Conservation (phyloP, 116 monocot genomes). For the Trichopus zeylanicus region DNA sequence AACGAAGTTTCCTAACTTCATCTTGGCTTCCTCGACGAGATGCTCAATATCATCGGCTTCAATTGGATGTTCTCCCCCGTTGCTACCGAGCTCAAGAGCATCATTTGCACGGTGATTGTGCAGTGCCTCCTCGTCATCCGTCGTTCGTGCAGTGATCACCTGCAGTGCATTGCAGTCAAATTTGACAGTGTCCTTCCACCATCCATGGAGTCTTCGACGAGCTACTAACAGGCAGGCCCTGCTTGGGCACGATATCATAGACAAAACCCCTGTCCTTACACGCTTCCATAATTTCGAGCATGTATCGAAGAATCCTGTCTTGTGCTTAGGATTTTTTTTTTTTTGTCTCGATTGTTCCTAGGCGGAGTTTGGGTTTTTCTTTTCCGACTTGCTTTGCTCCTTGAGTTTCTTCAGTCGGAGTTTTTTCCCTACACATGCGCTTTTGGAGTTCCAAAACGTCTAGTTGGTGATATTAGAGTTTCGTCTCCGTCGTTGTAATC, state of each 20-base stretch:
- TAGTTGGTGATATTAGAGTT: too few relatives aligned
- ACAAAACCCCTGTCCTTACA: slow-evolving; percentile 77
- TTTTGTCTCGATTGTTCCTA: slow-evolving; percentile 59
- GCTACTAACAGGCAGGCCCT: slow-evolving; percentile 63
- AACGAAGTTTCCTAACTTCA: too few relatives aligned
- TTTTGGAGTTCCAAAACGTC: slow-evolving; percentile 56
- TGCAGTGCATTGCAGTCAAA: slow-evolving; percentile 64
- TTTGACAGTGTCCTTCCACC: slow-evolving; percentile 75
- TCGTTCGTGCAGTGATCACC: slow-evolving; percentile 41
- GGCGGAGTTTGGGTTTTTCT: too few relatives aligned
- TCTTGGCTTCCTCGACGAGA: too few relatives aligned
- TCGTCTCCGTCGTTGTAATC: too few relatives aligned
- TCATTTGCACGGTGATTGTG: too few relatives aligned
- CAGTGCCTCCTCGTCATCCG: slow-evolving; percentile 20
- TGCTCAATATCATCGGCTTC: too few relatives aligned
- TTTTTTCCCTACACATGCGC: slow-evolving; percentile 64
- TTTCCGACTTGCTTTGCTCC: slow-evolving; percentile 33
- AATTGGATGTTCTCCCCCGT: too few relatives aligned
- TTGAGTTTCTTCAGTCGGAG: slow-evolving; percentile 41
- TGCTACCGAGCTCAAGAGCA: too few relatives aligned
- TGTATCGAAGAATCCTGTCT: slow-evolving; percentile 69
- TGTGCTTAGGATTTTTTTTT: slow-evolving; percentile 63
- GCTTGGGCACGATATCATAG: slow-evolving; percentile 69
- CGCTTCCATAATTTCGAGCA: slow-evolving; percentile 83
- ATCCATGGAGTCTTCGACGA: slow-evolving; percentile 68